Percentiles rank a stretch among this genome's conserved stretches.
Evolutionary conservation across 139 green algal species (phyloP).

Genomic region (Limnomonas spitsbergensis): DNA sequence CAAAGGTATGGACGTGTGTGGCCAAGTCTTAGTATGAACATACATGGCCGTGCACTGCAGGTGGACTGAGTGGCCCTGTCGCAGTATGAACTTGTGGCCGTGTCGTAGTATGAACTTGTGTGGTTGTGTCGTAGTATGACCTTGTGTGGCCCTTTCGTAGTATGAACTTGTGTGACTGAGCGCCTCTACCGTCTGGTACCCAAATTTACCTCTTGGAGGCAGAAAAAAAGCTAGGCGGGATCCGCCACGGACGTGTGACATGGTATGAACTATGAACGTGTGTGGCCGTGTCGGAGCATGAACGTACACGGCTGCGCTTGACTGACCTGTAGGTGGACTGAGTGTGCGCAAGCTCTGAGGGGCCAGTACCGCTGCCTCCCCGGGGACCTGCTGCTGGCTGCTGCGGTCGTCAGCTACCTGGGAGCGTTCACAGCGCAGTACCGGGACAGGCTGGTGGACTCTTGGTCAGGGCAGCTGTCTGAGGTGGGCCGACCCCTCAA

Average conservation of each 20-base stretch:
- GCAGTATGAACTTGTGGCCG: no score
- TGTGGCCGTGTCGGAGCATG: background rate
- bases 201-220: no score
- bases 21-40: no score
- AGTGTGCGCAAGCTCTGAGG: slow-evolving; percentile 42
- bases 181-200: no score
- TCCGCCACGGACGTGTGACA: no score
- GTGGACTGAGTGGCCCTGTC: no score
- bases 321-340: slow-evolving; percentile 26
- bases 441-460: slow-evolving; percentile 17
- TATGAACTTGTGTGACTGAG: background rate
- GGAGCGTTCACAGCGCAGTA: slow-evolving; percentile 62
- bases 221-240: no score
- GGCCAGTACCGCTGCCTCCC: slow-evolving; percentile 43
- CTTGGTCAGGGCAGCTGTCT: slow-evolving; percentile 23
- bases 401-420: slow-evolving; percentile 63
- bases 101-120: no score
- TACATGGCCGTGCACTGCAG: no score
- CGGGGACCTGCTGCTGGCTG: slow-evolving; percentile 65
- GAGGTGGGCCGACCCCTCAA: slow-evolving; percentile 5
- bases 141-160: background rate
- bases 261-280: no score
- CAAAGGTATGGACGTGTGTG: no score
- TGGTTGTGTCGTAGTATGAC: background rate
- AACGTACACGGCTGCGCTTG: background rate